A percentile compares a stretch with the other conserved stretches of the same genome.
These are phyloP conservation scores for Coffea humblotiana DNA, from an alignment of 305 asterid species.

Conservation along the genomic window DNA sequence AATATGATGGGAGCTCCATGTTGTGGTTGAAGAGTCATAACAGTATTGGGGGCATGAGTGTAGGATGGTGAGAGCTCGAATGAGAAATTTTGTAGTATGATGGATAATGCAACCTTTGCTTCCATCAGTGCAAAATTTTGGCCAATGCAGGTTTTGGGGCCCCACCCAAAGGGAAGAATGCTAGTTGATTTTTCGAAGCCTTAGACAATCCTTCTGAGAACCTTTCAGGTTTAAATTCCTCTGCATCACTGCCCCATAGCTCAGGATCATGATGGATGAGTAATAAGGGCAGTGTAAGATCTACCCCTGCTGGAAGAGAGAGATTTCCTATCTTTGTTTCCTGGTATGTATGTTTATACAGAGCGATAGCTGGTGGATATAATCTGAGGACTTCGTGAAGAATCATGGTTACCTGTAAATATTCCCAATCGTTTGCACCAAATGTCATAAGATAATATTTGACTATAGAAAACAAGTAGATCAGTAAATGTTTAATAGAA, in stretches of 20 bases:
- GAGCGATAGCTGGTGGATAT: conserved; percentile 47
- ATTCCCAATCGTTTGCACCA: not conserved
- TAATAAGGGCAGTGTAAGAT: conserved; percentile 39
- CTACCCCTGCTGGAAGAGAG: conserved; percentile 42
- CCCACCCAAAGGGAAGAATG: conserved; percentile 65
- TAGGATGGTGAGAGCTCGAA: conserved; percentile 51
- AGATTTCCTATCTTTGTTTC: conserved; percentile 42
- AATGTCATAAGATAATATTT: not conserved
- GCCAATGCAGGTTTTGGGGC: conserved; percentile 53
- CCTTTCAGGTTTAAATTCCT: conserved; percentile 53
- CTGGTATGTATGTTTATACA: conserved; percentile 34
- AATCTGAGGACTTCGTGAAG: conserved; percentile 49
- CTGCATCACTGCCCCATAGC: conserved; percentile 56
- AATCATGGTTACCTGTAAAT: conserved; percentile 47
- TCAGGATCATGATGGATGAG: conserved; percentile 42
- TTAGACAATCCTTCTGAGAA: conserved; percentile 46
- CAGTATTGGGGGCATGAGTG: conserved; percentile 53
- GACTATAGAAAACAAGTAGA: not conserved
- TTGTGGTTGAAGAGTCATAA: conserved; percentile 55
- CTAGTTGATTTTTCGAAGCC: conserved; percentile 42
- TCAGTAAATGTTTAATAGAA: not conserved
- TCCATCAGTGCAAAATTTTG: conserved; percentile 48
- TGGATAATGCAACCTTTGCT: conserved; percentile 45
- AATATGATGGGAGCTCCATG: conserved; percentile 48
- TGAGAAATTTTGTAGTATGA: conserved; percentile 42